Evolutionary conservation across 345 rosid genomes (phyloP), one percentile per base, ranked within the genome.

Genomic region (Populus nigra): DNA sequence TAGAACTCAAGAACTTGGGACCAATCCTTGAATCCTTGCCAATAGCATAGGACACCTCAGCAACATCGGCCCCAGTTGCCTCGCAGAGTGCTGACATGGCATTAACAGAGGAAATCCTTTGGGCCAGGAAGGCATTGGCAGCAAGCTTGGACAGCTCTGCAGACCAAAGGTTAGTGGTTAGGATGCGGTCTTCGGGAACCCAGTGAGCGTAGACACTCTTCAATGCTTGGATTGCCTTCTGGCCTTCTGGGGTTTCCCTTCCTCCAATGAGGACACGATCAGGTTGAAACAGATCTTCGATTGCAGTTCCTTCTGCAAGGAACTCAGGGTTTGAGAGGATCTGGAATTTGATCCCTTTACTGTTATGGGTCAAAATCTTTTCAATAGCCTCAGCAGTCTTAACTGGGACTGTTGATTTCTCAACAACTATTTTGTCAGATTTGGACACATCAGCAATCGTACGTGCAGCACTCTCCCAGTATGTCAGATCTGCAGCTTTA

Each of bases 381-480:
- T 93, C 98, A 74, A 93, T 93, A 3, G 98, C 98, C 81, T 93
- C 97, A 0, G 98, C 98, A 9, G 98, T 93, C 80, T 91, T 93
- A 67, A 93, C 98, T 8, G 98, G 98, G n/a, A 93, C 98, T 2
- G 98, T 93, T 39, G 98, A 93, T 79, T 93, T 93, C 93, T 93
- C 98, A 63, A 93, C 98, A 1, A 93, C 98, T 77, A 93, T 92
- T 80, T 93, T 93, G 84, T 92, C 88, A 4, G 98, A 92, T 65
- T 92, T 91, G 0, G 98, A 92, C 15, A 93, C 98, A 78, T 93
- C 98, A 0, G 98, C 98, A 29, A 93, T 93, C 89, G 91, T 91
- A 29, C 98, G 93, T 22, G 98, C 98, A 3, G 98, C 98, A 67
- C 98, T 93, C 86, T 93, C 98, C 98, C 98, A 93, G 83, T 93